Evolutionary conservation across 108 stramenopile species (phyloP).

Genomic region (Nitzschia palea): DNA sequence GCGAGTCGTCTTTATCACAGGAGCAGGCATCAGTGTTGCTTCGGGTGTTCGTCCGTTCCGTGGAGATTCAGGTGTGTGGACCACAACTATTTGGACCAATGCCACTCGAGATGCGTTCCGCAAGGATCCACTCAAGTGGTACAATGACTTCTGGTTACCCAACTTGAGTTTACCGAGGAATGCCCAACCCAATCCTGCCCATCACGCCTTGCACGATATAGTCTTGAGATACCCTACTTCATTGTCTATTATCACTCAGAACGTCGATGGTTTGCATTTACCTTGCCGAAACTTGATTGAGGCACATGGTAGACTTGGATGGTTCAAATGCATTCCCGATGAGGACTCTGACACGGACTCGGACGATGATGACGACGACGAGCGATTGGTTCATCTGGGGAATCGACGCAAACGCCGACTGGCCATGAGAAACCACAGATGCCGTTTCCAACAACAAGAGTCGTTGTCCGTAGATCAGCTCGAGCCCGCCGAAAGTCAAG

Average conservation of each 20-base stretch:
- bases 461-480: constrained; percentile 34
- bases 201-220: constrained; percentile 64
- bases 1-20: constrained; percentile 73
- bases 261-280: constrained; percentile 37
- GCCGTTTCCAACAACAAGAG: constrained; percentile 40
- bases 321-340: constrained; percentile 75
- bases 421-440: constrained; percentile 8
- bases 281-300: constrained; percentile 44
- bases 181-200: constrained; percentile 64
- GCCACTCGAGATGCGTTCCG: constrained; percentile 72
- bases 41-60: constrained; percentile 90
- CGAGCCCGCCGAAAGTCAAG: constrained; percentile 21
- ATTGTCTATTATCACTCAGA: constrained; percentile 67
- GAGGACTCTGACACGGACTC: constrained; percentile 66
- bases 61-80: constrained; percentile 74
- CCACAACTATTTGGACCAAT: constrained; percentile 59
- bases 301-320: constrained; percentile 65
- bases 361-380: constrained; percentile 59
- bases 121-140: constrained; percentile 77
- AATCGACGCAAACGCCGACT: constrained; percentile 48
- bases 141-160: constrained; percentile 76
- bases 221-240: constrained; percentile 29
- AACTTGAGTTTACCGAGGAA: constrained; percentile 29
- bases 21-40: constrained; percentile 86
- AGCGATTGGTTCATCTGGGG: constrained; percentile 61